These are phyloP conservation scores for Cucurbita pepo DNA, from an alignment of 306 rosid species.

Conservation along the genomic window DNA sequence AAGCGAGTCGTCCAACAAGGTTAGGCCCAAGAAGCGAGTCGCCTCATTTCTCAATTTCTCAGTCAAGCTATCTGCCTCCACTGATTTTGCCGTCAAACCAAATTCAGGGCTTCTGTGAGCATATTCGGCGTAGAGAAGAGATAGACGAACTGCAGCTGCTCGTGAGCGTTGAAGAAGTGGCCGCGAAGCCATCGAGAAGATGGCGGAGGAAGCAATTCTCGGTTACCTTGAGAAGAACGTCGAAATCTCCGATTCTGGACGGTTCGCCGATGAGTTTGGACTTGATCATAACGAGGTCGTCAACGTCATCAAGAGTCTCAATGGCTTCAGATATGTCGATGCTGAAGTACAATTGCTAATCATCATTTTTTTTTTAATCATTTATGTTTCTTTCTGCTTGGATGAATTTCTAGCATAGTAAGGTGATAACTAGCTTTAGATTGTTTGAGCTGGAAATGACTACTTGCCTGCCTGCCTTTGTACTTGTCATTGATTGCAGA, in stretches of 20 bases:
- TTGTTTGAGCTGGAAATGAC: neutral
- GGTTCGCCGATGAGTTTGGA: conserved; percentile 37
- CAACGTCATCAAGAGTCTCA: conserved; percentile 66
- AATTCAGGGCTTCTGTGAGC: neutral
- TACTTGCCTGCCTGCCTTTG: neutral
- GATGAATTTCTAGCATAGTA: neutral
- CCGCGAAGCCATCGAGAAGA: neutral
- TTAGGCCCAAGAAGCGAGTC: neutral
- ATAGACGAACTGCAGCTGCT: neutral
- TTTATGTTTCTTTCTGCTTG: neutral
- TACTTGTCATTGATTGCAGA: neutral
- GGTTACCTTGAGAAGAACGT: conserved; percentile 34
- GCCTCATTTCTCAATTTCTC: neutral
- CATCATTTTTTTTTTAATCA: neutral
- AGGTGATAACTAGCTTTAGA: neutral
- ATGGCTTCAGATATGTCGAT: conserved; percentile 63
- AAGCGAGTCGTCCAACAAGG: neutral
- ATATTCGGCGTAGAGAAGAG: neutral
- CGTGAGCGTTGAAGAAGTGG: neutral
- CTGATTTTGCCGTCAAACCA: neutral
- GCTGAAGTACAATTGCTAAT: conserved; percentile 24
- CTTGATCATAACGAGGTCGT: conserved; percentile 55
- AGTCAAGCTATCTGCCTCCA: neutral
- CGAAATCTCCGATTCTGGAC: conserved; percentile 54
- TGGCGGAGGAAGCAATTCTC: conserved; percentile 68